Percentiles rank a stretch among this genome's conserved stretches.
phyloP scores from a whole-genome alignment of 306 rosid species.

The Adenanthera pavonina region DNA sequence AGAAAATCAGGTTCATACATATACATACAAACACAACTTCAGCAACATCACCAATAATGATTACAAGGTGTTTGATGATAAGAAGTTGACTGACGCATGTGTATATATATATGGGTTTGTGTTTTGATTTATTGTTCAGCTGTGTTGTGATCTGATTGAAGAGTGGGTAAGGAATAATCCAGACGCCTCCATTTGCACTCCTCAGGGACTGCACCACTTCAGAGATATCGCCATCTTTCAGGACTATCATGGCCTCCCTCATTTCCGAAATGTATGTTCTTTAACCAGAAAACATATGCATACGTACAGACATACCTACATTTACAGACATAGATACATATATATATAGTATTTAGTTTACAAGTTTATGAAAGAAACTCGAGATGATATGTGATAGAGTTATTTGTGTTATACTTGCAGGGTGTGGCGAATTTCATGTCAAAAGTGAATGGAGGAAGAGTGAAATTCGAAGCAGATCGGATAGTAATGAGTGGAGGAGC shows the following conservation, averaged over 20 bases:
- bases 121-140: constrained; percentile 39
- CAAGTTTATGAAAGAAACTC: background rate
- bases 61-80: background rate
- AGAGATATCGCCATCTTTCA: constrained; percentile 58
- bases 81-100: background rate
- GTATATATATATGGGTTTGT: background rate
- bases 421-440: constrained; percentile 40
- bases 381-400: background rate
- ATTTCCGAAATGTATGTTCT: constrained; percentile 56
- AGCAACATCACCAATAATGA: background rate
- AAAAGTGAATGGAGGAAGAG: constrained; percentile 4
- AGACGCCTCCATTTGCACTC: constrained; percentile 60
- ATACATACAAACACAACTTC: background rate
- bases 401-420: constrained; percentile 24
- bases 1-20: constrained; percentile 60
- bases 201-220: constrained; percentile 56
- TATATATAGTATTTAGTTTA: no score
- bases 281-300: background rate
- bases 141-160: constrained; percentile 50
- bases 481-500: constrained; percentile 80
- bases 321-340: no score
- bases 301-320: no score
- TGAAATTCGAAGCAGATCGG: constrained; percentile 53
- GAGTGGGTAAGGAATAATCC: constrained; percentile 64
- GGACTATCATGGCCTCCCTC: constrained; percentile 67